A percentile compares a stretch with the other conserved stretches of the same genome.
phyloP scores from a whole-genome alignment of 1,139 yeast species.

The Geotrichum macrosporum region DNA sequence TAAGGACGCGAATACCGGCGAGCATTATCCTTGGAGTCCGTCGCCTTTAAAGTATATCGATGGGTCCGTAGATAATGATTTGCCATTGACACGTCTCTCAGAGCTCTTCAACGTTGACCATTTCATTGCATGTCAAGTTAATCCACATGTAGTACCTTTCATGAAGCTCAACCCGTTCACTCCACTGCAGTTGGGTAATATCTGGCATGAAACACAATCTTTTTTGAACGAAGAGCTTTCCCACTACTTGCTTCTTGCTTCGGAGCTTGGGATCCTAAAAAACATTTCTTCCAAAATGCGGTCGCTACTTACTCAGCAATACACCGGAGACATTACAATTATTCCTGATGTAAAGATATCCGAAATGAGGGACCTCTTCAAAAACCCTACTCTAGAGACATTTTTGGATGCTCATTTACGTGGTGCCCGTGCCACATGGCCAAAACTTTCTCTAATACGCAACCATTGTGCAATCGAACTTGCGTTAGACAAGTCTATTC shows the following conservation, averaged over 20 bases:
- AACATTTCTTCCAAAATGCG: slow-evolving; percentile 68
- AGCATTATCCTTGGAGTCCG: slow-evolving; percentile 75
- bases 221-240: slow-evolving; percentile 65
- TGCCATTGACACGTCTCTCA: slow-evolving; percentile 82
- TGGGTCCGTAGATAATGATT: slow-evolving; percentile 92
- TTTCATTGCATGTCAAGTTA: slow-evolving; percentile 93
- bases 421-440: slow-evolving; percentile 94
- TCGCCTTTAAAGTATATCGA: slow-evolving; percentile 81
- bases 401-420: slow-evolving; percentile 64
- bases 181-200: slow-evolving; percentile 1
- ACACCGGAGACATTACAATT: slow-evolving; percentile 91
- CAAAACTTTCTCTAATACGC: slow-evolving; percentile 72
- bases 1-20: slow-evolving; percentile 66
- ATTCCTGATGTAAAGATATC: slow-evolving; percentile 63
- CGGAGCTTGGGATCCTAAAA: slow-evolving; percentile 71
- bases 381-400: slow-evolving; percentile 76
- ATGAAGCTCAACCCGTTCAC: slow-evolving; percentile 39
- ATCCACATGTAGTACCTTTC: slow-evolving; percentile 92
- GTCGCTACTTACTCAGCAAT: slow-evolving; percentile 75
- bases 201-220: slow-evolving; percentile 55
- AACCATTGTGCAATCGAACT: slow-evolving; percentile 90
- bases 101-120: slow-evolving; percentile 97
- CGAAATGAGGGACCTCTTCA: slow-evolving; percentile 61
- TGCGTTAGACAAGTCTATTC: slow-evolving; percentile 75
- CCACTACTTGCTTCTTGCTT: slow-evolving; percentile 67